A percentile compares a stretch with the other conserved stretches of the same genome.
phyloP scores from a whole-genome alignment of 441 rosid genomes.

The Lagerstroemia fauriei region DNA sequence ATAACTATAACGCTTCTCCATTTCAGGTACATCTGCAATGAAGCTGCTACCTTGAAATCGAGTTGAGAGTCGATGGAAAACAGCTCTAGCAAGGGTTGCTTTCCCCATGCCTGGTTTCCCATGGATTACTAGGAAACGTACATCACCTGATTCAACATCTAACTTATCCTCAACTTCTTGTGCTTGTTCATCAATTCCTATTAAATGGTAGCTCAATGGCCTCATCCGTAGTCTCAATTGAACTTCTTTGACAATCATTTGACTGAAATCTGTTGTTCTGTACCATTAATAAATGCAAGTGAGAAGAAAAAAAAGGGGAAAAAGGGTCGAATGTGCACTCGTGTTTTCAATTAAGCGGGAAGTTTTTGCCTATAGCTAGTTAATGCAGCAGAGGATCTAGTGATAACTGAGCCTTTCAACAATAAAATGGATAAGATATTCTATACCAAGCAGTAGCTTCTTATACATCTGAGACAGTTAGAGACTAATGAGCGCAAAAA shows the following conservation, averaged over 20 bases:
- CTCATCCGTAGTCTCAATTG: background rate
- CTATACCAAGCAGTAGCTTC: too few relatives aligned
- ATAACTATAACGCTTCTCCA: background rate
- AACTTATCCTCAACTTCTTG: background rate
- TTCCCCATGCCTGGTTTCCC: constrained; percentile 18
- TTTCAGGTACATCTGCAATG: background rate
- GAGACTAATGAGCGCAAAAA: too few relatives aligned
- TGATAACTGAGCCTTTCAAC: too few relatives aligned
- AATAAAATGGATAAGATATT: too few relatives aligned
- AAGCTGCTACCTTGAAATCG: constrained; percentile 13
- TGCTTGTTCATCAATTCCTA: background rate
- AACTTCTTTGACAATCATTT: background rate
- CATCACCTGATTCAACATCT: constrained; percentile 8
- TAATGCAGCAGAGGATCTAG: too few relatives aligned
- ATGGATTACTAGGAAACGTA: constrained; percentile 10
- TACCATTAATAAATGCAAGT: background rate
- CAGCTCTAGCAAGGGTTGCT: constrained; percentile 14
- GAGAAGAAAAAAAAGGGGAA: background rate
- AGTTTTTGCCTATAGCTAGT: too few relatives aligned
- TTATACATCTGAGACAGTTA: too few relatives aligned
- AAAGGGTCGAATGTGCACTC: too few relatives aligned
- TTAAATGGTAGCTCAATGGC: background rate
- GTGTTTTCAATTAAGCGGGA: too few relatives aligned
- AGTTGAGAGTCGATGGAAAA: background rate
- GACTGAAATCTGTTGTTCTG: background rate